Percentiles rank a stretch among this genome's conserved stretches.
Conservation (phyloP, 2,329 filamentous ascomycete species). For the Microdochium paspali region DNA sequence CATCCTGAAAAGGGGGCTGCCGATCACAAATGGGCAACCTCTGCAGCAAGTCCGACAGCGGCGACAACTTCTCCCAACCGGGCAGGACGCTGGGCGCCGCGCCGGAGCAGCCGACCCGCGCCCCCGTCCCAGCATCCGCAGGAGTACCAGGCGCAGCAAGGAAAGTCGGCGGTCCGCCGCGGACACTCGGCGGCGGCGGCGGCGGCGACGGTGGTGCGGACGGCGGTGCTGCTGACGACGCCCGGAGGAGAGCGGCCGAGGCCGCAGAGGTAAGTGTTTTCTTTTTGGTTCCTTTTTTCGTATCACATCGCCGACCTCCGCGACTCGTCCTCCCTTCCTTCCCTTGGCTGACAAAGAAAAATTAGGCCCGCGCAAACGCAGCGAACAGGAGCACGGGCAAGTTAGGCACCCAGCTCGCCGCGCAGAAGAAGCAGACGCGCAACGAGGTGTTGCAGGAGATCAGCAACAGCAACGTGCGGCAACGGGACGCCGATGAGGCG, state of each 20-base stretch:
- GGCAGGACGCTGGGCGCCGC: constrained; percentile 62
- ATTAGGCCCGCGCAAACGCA: constrained; percentile 58
- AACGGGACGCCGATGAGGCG: constrained; percentile 58
- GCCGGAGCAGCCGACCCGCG: constrained; percentile 35
- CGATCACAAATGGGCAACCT: constrained; percentile 65
- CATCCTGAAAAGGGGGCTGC: too few relatives aligned
- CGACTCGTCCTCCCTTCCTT: background rate
- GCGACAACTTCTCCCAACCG: constrained; percentile 60
- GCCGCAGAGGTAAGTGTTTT: constrained; percentile 67
- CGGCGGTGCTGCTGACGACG: constrained; percentile 38
- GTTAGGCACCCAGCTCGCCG: constrained; percentile 59
- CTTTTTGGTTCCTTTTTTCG: constrained; percentile 2
- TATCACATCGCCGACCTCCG: background rate
- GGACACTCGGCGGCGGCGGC: constrained; percentile 53
- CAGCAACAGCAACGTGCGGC: constrained; percentile 55
- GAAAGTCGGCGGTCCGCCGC: constrained; percentile 44
- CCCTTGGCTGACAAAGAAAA: background rate
- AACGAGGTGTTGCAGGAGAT: constrained; percentile 57
- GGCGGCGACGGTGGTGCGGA: constrained; percentile 12
- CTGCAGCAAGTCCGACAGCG: constrained; percentile 64
- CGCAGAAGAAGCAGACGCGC: constrained; percentile 67
- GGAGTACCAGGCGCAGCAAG: constrained; percentile 13
- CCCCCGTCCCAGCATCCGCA: constrained; percentile 32
- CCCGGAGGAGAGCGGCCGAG: constrained; percentile 63
- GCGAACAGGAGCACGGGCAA: constrained; percentile 51